Base-by-base conservation (phyloP, 176 grass and related monocot genomes). In the Stipa capillata region DNA sequence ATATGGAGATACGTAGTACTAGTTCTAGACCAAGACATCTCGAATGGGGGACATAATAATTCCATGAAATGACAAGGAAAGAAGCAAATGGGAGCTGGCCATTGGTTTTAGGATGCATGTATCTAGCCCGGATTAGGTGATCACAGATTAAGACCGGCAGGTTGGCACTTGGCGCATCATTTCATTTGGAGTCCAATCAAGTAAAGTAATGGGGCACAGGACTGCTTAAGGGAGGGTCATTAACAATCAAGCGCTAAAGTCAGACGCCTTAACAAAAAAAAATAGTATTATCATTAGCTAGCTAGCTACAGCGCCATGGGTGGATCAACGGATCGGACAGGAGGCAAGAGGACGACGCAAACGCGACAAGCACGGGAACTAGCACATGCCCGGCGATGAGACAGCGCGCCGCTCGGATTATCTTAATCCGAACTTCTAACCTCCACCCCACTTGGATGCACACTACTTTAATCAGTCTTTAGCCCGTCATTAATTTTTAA, bases 321-420 rank as follows among this genome's bases (percentile, higher is more conserved):
- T n/a, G n/a, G n/a, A 66, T 32, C 47, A 5, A 42, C 20, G 36
- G 77, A 34, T 34, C 60, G 45, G 40, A 14, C 56, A 10, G 36
- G 34, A n/a, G n/a, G n/a, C n/a, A n/a, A n/a, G 73, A 29, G 34
- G 49, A 20, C 53, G 51, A 5, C 74, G 66, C 85, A 80, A n/a
- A 82, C 15, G 74, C 82, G 85, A 82, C 78, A 88, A 79, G 72
- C 16, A 4, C 48, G 65, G 50, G 25, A 36, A 32, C 2, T 4
- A 54, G 86, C 83, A 92, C 90, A 92, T 88, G 90, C 59, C 60
- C 61, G 37, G 61, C 36, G 81, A 79, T 8, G 72, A 48, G 85
- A 86, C 89, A 91, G 85, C 75, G 83, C 90, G 83, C 86, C 82
- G 83, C 86, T 49, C 68, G 68, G n/a, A 63, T 84, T 87, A 84